Evolutionary conservation across 208 protist genomes (phyloP).

Genomic region (Trypanosoma caninum): DNA sequence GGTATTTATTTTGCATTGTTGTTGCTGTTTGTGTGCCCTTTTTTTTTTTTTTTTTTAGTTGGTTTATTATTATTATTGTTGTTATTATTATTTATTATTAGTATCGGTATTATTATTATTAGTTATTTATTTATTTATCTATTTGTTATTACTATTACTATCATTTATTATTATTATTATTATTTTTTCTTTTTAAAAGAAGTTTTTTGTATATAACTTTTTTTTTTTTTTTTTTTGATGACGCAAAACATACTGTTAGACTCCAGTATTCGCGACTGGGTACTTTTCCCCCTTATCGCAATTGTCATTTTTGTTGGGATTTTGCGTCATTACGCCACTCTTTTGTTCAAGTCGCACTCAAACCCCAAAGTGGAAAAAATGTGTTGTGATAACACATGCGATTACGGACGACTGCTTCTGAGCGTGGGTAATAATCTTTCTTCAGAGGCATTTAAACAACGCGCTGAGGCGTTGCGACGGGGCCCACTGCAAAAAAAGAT

Average conservation of each 20-base stretch:
- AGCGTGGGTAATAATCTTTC: constrained; percentile 52
- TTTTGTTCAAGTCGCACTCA: constrained; percentile 51
- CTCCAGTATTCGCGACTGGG: constrained; percentile 93
- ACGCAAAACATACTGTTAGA: constrained; percentile 90
- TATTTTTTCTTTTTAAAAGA: background rate
- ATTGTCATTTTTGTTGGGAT: constrained; percentile 93
- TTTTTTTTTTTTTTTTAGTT: constrained; percentile 21
- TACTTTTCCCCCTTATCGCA: constrained; percentile 93
- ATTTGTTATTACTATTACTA: too few relatives aligned
- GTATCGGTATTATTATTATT: constrained; percentile 1
- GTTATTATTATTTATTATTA: too few relatives aligned
- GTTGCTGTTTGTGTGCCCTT: constrained; percentile 14
- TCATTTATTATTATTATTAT: too few relatives aligned
- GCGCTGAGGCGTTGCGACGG: constrained; percentile 51
- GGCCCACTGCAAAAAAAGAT: constrained; percentile 61
- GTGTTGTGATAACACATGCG: constrained; percentile 65
- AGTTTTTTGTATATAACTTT: constrained; percentile 1
- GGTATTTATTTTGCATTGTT: background rate
- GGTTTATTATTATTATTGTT: background rate
- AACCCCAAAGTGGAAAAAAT: constrained; percentile 53
- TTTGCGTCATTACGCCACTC: constrained; percentile 83
- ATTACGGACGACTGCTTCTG: constrained; percentile 62
- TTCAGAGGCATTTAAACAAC: constrained; percentile 47
- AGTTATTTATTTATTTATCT: constrained; percentile 19
- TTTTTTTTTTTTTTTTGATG: constrained; percentile 24